These are phyloP conservation scores for Erodium texanum DNA, from an alignment of 441 rosid species.

Conservation along the genomic window DNA sequence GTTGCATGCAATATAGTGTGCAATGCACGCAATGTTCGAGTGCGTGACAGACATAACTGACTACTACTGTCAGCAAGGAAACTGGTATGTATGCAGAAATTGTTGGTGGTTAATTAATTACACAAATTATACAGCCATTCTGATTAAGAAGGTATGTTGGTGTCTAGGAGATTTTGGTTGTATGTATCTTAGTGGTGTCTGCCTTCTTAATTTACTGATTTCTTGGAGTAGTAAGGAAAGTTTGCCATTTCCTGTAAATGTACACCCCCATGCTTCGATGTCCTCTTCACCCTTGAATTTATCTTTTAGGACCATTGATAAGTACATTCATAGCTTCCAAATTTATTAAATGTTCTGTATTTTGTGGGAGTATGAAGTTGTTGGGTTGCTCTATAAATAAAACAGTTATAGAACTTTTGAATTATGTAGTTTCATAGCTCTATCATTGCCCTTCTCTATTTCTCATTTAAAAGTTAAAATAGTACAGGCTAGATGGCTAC, in stretches of 20 bases:
- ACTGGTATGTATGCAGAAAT: conserved; percentile 4
- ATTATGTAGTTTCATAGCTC: neutral
- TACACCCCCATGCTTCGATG: neutral
- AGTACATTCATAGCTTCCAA: neutral
- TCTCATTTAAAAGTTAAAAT: conserved; percentile 27
- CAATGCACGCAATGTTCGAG: too few relatives aligned
- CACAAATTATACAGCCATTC: neutral
- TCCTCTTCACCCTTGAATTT: neutral
- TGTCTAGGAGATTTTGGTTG: neutral
- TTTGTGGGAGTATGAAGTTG: neutral
- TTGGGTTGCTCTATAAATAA: neutral
- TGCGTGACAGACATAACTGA: neutral
- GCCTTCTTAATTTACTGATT: too few relatives aligned
- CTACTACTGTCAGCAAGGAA: conserved; percentile 10
- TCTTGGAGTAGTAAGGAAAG: neutral
- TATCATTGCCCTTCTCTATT: neutral
- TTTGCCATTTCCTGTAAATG: neutral
- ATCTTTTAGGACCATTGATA: neutral
- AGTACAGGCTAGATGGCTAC: conserved; percentile 76
- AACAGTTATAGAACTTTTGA: neutral
- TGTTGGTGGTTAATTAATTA: neutral
- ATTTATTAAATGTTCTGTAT: neutral
- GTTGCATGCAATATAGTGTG: conserved; percentile 20
- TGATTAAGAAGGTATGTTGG: neutral
- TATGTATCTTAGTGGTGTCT: too few relatives aligned